phyloP scores from a whole-genome alignment of 1,139 yeast species.

The Sugiyamaella castrensis region DNA sequence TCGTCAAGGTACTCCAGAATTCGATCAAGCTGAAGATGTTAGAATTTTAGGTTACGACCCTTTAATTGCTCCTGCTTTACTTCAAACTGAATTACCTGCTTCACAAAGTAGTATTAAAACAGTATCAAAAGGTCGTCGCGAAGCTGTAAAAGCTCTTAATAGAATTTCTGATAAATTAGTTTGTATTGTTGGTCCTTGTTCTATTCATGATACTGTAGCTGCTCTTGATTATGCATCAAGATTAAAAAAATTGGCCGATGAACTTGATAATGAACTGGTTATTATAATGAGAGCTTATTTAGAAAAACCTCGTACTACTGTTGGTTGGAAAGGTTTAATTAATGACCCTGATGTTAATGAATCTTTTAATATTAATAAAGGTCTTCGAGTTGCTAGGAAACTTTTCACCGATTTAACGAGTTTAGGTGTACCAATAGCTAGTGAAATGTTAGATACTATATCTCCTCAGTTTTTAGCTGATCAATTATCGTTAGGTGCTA shows the following conservation, averaged over 20 bases:
- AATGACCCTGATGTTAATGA: conserved; percentile 95
- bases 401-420: conserved; percentile 81
- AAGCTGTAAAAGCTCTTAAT: conserved; percentile 65
- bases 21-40: conserved; percentile 78
- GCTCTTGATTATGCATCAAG: conserved; percentile 84
- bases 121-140: conserved; percentile 74
- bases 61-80: conserved; percentile 78
- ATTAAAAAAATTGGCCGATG: conserved; percentile 62
- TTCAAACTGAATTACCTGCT: conserved; percentile 76
- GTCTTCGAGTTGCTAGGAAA: conserved; percentile 81
- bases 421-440: conserved; percentile 78
- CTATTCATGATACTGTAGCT: conserved; percentile 86
- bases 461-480: conserved; percentile 97
- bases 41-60: conserved; percentile 91
- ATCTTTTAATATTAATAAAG: conserved; percentile 92
- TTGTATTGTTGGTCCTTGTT: conserved; percentile 91
- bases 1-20: conserved; percentile 33
- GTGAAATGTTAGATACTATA: conserved; percentile 97
- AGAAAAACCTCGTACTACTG: conserved; percentile 98
- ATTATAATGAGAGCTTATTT: conserved; percentile 95
- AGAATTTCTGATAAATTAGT: conserved; percentile 78
- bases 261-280: conserved; percentile 69
- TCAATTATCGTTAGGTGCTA: conserved; percentile 89
- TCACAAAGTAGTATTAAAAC: conserved; percentile 58
- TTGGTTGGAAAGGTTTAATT: conserved; percentile 98